A percentile compares a stretch with the other conserved stretches of the same genome.
Conservation (phyloP, 2,329 filamentous ascomycete species). For the Berkeleyomyces basicola region DNA sequence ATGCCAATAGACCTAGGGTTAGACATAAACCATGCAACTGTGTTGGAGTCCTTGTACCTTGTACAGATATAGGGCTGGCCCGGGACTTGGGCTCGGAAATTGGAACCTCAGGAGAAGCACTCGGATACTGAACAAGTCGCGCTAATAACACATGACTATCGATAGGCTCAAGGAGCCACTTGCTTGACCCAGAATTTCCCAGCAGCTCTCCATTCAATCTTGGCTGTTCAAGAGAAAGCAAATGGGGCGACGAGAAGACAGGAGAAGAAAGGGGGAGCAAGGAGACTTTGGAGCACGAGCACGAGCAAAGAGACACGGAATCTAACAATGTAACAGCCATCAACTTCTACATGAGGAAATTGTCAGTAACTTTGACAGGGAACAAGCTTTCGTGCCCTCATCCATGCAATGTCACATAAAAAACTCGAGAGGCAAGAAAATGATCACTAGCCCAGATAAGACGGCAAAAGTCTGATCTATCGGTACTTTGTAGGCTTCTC, state of each 20-base stretch:
- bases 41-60: too few relatives aligned
- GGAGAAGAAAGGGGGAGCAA: background rate
- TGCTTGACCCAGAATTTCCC: background rate
- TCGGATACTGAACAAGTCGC: background rate
- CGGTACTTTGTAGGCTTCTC: too few relatives aligned
- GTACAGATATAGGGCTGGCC: background rate
- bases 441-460: background rate
- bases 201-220: background rate
- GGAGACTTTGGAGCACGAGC: too few relatives aligned
- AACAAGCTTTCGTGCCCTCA: background rate
- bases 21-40: background rate
- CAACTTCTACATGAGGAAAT: background rate
- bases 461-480: too few relatives aligned
- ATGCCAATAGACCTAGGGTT: background rate
- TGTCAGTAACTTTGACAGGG: background rate
- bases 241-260: background rate
- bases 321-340: background rate
- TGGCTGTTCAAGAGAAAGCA: background rate
- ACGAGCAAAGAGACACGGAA: background rate
- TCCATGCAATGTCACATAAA: background rate
- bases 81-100: background rate
- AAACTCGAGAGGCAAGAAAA: background rate
- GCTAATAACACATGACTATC: background rate
- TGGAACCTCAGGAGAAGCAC: background rate
- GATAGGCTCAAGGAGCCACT: background rate